These are phyloP conservation scores for Phaffomyces thermotolerans DNA, from an alignment of 805 yeast genomes.

Conservation along the genomic window DNA sequence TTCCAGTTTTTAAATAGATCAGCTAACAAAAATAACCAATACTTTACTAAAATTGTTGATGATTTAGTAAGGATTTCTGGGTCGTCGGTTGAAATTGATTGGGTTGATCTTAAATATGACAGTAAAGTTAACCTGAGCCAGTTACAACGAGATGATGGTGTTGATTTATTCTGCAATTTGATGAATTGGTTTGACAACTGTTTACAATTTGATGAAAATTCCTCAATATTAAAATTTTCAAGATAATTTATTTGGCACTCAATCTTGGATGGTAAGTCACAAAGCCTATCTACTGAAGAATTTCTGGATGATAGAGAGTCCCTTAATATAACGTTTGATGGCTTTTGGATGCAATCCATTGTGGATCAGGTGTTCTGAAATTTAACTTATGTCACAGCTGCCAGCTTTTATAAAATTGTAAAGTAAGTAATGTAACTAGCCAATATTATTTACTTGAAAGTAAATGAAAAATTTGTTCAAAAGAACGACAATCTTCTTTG, in stretches of 20 bases:
- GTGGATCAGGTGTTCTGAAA: too few relatives aligned
- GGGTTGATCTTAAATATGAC: constrained; percentile 10
- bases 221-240: neutral
- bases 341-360: too few relatives aligned
- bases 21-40: constrained; percentile 8
- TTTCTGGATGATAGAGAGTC: constrained; percentile 4
- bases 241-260: too few relatives aligned
- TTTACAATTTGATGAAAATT: constrained; percentile 1
- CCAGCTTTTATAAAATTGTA: too few relatives aligned
- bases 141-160: constrained; percentile 6
- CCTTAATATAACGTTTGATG: neutral
- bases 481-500: too few relatives aligned
- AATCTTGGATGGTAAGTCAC: constrained; percentile 1
- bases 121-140: constrained; percentile 10
- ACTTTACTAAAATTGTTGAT: constrained; percentile 1
- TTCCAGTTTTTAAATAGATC: constrained; percentile 8
- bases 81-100: neutral
- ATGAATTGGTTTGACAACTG: neutral
- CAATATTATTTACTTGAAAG: too few relatives aligned
- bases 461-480: too few relatives aligned
- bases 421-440: too few relatives aligned
- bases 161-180: constrained; percentile 7
- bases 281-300: constrained; percentile 4
- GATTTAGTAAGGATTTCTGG: neutral
- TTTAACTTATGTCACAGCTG: too few relatives aligned